Evolutionary conservation across 441 rosid genomes (phyloP), one percentile per base, ranked within the genome.

Genomic region (Bruguiera hainesii): DNA sequence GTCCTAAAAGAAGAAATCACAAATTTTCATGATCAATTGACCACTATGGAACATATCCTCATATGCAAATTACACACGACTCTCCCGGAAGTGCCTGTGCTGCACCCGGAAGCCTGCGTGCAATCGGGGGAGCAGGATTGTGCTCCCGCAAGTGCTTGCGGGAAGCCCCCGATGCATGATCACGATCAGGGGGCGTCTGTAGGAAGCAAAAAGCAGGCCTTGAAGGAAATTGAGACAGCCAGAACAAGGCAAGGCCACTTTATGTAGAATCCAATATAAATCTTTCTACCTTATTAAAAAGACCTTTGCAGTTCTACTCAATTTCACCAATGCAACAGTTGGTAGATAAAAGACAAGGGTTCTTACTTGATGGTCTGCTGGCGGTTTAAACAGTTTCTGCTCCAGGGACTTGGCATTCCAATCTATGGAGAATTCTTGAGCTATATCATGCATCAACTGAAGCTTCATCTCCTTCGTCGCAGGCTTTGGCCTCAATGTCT

Each of bases 351-450:
- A 28, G 16, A 28, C n/a, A 23, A 26, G 23, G 56, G 62, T 52
- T 26, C 83, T 85, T 71, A 86, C 89, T 23, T 72, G 80, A 55
- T 29, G 33, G 33, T 73, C 59, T 33, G 74, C 55, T 31, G 75
- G 71, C 2, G 84, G 79, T 66, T 65, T 75, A 71, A 81, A 83
- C 56, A 86, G 76, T 66, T 84, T 79, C 82, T 82, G 82, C 48
- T 87, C 85, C 74, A 89, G 76, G 42, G 80, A 67, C 76, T 81
- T 79, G 50, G 91, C 63, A 66, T 84, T 89, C 94, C 94, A 93
- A 48, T 81, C 80, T 39, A 89, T 64, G 28, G 79, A 78, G 71
- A 74, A 72, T 64, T 93, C 97, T 48, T 72, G 69, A 4, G 95
- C 87, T 7, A 93, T 68, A 11, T 81, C 86, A 7, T 70, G 78